Evolutionary conservation across 2,329 filamentous ascomycete genomes (phyloP), one percentile per base, ranked within the genome.

Genomic region (Penicillium glabrum): DNA sequence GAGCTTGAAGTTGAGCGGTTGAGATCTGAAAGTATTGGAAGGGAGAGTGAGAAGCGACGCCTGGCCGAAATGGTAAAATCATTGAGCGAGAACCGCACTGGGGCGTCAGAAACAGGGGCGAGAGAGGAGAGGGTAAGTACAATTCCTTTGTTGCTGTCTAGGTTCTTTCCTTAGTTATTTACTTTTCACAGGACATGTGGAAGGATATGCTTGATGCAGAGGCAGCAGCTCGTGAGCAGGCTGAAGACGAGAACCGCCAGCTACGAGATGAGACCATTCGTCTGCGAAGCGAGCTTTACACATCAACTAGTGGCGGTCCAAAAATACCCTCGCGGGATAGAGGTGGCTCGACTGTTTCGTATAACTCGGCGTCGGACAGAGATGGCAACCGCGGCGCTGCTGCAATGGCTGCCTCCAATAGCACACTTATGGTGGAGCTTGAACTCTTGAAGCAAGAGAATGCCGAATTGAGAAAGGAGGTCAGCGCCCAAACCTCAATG

Each of bases 401-500:
- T 41, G 19, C 39, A 41, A 80, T 80, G 31, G 87, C 83, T 65
- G 80, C 82, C 10, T 80, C 86, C 1, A 87, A 82, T 61, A 89
- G 85, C 9, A 83, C 92, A 1, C 83, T 91, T 11, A 88, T 93
- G 7, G 89, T 95, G n/a, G 91, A 96, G 59, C 77, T 91, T 54
- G 89, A 91, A 60, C 89, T 96, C 64, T 79, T 98, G 27, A 88
- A 90, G 51, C 91, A 93, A 69, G 93, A 98, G 69, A 98, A 97
- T 67, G 91, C 91, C 3, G 93, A 97, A 72, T 77, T 99, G 31
- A 86, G 93, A 52, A 89, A 93, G 53, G 93, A 98, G 73, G 90
- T 98, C 29, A 91, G 93, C 59, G 95, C 95, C 3, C 95, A 99
- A 72, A 96, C 93, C 1, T 97, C 93, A 0, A 98, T 99, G 91